phyloP scores from a whole-genome alignment of 1,284 basidiomycete genomes.

The Leccinum fuscescens region DNA sequence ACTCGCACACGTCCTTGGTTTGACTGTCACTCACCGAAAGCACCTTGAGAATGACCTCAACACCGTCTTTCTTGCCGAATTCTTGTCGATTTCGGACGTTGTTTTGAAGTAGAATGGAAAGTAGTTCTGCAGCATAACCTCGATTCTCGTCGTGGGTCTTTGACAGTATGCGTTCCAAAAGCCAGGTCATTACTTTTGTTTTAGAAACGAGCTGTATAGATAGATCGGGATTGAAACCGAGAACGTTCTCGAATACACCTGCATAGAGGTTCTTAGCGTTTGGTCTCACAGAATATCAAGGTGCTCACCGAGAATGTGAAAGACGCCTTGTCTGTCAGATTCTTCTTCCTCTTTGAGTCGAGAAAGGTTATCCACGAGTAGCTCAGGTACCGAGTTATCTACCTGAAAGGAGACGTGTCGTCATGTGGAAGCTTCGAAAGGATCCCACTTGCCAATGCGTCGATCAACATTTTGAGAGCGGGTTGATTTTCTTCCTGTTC shows the following conservation, averaged over 20 bases:
- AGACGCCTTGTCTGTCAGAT: slow-evolving; percentile 85
- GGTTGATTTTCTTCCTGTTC: slow-evolving; percentile 65
- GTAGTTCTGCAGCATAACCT: slow-evolving; percentile 83
- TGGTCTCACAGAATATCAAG: background rate
- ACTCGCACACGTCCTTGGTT: slow-evolving; percentile 8
- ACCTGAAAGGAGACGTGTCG: slow-evolving; percentile 46
- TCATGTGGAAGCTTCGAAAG: background rate
- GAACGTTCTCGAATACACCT: slow-evolving; percentile 92
- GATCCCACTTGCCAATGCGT: slow-evolving; percentile 61
- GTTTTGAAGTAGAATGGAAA: slow-evolving; percentile 86
- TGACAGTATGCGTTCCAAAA: slow-evolving; percentile 74
- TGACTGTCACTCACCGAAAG: slow-evolving; percentile 64
- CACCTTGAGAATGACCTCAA: slow-evolving; percentile 76
- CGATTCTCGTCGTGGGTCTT: slow-evolving; percentile 83
- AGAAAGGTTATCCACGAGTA: slow-evolving; percentile 86
- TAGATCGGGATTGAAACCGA: slow-evolving; percentile 80
- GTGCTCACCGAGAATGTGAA: slow-evolving; percentile 77
- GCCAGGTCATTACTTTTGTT: slow-evolving; percentile 78
- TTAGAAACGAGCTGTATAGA: slow-evolving; percentile 68
- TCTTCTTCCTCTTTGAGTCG: slow-evolving; percentile 85
- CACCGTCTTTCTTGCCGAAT: slow-evolving; percentile 69
- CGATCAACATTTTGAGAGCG: slow-evolving; percentile 70
- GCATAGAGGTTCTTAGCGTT: slow-evolving; percentile 7
- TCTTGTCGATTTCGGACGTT: slow-evolving; percentile 63
- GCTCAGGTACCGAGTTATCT: slow-evolving; percentile 79